phyloP scores from a whole-genome alignment of 2,329 filamentous ascomycete genomes.

The Phoma herbarum region DNA sequence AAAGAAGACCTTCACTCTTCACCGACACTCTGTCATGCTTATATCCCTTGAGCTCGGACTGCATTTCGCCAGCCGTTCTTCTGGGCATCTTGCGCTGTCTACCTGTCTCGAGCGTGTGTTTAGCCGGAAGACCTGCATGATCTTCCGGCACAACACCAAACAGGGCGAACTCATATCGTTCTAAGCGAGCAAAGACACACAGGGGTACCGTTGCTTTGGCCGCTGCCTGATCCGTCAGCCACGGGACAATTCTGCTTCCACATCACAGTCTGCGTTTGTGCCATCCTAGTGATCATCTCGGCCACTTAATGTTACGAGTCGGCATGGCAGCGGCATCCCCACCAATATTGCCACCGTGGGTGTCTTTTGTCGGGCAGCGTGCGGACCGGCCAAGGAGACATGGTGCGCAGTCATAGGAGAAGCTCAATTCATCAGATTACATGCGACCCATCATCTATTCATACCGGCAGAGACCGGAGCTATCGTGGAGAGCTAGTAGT shows the following conservation, averaged over 20 bases:
- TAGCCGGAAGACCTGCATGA: slow-evolving; percentile 44
- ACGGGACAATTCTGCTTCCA: slow-evolving; percentile 41
- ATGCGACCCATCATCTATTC: not conserved
- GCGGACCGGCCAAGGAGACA: not conserved
- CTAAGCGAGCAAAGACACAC: slow-evolving; percentile 37
- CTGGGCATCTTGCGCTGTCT: slow-evolving; percentile 3
- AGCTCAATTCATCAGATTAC: not conserved
- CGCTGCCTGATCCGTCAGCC: slow-evolving; percentile 35
- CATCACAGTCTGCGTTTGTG: slow-evolving; percentile 30
- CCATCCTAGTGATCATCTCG: slow-evolving; percentile 42
- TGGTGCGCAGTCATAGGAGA: not conserved
- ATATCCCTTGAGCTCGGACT: not conserved
- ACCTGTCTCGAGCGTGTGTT: slow-evolving; percentile 27
- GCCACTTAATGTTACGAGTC: slow-evolving; percentile 32
- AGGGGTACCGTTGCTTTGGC: slow-evolving; percentile 42
- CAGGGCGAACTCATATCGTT: slow-evolving; percentile 33
- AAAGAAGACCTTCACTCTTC: not conserved
- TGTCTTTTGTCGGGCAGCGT: slow-evolving; percentile 16
- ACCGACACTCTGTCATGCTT: not conserved
- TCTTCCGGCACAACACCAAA: slow-evolving; percentile 38
- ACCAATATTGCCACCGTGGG: slow-evolving; percentile 26
- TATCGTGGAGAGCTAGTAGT: not conserved
- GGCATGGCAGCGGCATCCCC: slow-evolving; percentile 37
- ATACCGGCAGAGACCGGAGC: not conserved
- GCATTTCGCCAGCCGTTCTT: not conserved